Conservation (phyloP, 192 early-diverging fungal species). For the Rhizophagus prolifer region DNA sequence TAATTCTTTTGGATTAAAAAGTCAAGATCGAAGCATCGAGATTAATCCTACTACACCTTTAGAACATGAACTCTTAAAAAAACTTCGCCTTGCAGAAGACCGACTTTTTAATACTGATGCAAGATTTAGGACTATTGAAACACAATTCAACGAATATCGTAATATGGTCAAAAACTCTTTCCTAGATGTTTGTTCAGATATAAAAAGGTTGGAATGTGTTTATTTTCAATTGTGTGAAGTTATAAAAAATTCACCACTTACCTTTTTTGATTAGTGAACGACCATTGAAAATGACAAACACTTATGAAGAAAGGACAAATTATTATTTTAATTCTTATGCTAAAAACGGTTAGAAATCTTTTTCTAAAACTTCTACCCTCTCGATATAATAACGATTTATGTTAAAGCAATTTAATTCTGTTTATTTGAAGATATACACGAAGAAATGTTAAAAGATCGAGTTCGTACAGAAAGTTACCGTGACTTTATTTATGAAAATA, state of each 20-base stretch:
- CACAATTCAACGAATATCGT: constrained; percentile 70
- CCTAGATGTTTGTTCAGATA: constrained; percentile 46
- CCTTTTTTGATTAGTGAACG: background rate
- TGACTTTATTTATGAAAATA: constrained; percentile 92
- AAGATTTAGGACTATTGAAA: constrained; percentile 50
- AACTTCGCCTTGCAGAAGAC: constrained; percentile 56
- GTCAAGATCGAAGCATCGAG: constrained; percentile 15
- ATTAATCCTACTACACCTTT: constrained; percentile 44
- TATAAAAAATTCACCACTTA: background rate
- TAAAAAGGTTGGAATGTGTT: background rate
- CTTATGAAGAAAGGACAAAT: constrained; percentile 37
- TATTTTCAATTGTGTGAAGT: no score
- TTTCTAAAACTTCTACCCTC: background rate
- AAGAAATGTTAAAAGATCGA: constrained; percentile 99
- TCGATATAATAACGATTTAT: background rate
- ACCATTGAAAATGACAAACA: background rate
- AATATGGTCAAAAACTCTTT: constrained; percentile 69
- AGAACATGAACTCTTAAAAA: constrained; percentile 57
- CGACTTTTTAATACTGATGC: constrained; percentile 49
- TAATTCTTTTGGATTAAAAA: constrained; percentile 3
- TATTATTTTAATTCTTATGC: constrained; percentile 99
- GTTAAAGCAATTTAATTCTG: background rate
- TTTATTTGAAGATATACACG: constrained; percentile 64
- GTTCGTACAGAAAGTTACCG: constrained; percentile 93
- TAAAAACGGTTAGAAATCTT: constrained; percentile 70